Conservation (phyloP, 352 stramenopile species). For the Globisporangium radiosum region DNA sequence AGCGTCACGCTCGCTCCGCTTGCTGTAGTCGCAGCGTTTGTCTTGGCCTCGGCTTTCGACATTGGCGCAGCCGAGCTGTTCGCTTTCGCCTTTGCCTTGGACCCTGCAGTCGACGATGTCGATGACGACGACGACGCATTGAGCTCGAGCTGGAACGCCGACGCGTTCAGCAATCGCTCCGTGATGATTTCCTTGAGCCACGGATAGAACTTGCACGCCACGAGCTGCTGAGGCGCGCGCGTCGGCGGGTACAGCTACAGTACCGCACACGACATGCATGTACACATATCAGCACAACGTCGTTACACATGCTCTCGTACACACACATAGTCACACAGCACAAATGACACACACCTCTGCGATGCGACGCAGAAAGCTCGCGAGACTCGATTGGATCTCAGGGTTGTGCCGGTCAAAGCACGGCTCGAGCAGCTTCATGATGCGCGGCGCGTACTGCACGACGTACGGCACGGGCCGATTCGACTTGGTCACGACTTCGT, state of each 20-base stretch:
- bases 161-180: constrained; percentile 65
- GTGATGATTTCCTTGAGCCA: constrained; percentile 86
- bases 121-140: constrained; percentile 4
- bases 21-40: constrained; percentile 1
- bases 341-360: constrained; percentile 37
- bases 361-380: constrained; percentile 65
- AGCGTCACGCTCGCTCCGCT: constrained; percentile 5
- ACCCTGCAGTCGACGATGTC: constrained; percentile 1
- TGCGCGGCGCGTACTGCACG: constrained; percentile 80
- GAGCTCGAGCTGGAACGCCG: constrained; percentile 55
- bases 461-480: constrained; percentile 75
- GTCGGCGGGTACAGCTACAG: constrained; percentile 61
- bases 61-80: background rate
- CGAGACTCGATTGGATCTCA: constrained; percentile 70
- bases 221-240: constrained; percentile 55
- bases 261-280: too few species aligned
- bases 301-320: background rate
- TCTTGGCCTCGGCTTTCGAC: constrained; percentile 11
- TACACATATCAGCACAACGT: too few species aligned
- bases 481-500: constrained; percentile 69
- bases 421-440: constrained; percentile 87
- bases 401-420: constrained; percentile 83
- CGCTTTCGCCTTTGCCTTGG: constrained; percentile 15
- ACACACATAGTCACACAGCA: background rate
- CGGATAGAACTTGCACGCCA: constrained; percentile 84